Percentiles rank a stretch among this genome's conserved stretches.
Evolutionary conservation across 768 basidiomycete genomes (phyloP).

Genomic region (Crepidotus variabilis): DNA sequence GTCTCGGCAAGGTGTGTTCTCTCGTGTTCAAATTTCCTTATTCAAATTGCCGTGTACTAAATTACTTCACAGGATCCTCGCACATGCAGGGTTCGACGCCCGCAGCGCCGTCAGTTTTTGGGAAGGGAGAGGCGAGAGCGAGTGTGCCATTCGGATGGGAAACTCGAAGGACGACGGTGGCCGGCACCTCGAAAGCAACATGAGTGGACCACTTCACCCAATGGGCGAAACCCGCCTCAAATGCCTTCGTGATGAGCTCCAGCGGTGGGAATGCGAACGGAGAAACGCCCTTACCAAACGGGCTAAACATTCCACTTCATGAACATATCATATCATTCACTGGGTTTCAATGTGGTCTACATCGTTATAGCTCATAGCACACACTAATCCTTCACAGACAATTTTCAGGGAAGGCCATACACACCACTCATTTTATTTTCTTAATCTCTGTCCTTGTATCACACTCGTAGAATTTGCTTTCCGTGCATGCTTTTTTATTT

Average conservation of each 20-base stretch:
- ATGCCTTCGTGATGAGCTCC: slow-evolving; percentile 62
- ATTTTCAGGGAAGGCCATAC: background rate
- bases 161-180: slow-evolving; percentile 13
- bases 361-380: background rate
- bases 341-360: no score
- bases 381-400: background rate
- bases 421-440: background rate
- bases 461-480: background rate
- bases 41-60: background rate
- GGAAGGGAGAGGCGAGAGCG: slow-evolving; percentile 53
- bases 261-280: slow-evolving; percentile 63
- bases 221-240: slow-evolving; percentile 60
- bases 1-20: slow-evolving; percentile 76
- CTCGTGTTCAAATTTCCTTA: slow-evolving; percentile 1
- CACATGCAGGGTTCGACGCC: slow-evolving; percentile 89
- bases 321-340: background rate
- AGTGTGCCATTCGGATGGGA: slow-evolving; percentile 31
- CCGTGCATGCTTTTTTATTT: background rate
- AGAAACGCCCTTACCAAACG: slow-evolving; percentile 19
- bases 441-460: background rate
- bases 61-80: slow-evolving; percentile 64
- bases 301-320: background rate
- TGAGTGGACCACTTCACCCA: slow-evolving; percentile 64
- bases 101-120: slow-evolving; percentile 80
- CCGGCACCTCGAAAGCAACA: slow-evolving; percentile 33